phyloP scores from a whole-genome alignment of 768 basidiomycete species.

The Boletus edulis region DNA sequence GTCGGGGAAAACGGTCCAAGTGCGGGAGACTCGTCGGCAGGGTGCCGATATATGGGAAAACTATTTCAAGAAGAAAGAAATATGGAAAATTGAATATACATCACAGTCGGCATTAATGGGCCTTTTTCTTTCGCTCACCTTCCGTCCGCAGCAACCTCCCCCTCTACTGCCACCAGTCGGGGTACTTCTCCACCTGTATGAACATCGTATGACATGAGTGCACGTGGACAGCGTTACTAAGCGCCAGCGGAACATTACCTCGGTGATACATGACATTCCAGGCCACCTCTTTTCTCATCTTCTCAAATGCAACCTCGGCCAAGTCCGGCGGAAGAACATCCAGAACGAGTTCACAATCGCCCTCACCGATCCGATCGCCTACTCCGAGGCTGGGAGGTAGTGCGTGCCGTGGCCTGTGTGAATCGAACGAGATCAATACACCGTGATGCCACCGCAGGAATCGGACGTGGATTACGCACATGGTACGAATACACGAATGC shows the following conservation, averaged over 20 bases:
- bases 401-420: slow-evolving; percentile 19
- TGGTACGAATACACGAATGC: slow-evolving; percentile 1
- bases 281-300: slow-evolving; percentile 58
- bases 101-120: slow-evolving; percentile 9
- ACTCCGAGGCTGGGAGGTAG: slow-evolving; percentile 28
- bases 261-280: slow-evolving; percentile 77
- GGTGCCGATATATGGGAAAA: slow-evolving; percentile 80
- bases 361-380: slow-evolving; percentile 56
- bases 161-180: slow-evolving; percentile 60
- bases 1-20: slow-evolving; percentile 67
- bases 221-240: not conserved
- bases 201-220: slow-evolving; percentile 2
- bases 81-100: not conserved
- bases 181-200: slow-evolving; percentile 71
- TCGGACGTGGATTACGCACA: slow-evolving; percentile 12
- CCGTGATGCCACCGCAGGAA: not conserved
- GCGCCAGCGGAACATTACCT: slow-evolving; percentile 39
- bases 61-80: slow-evolving; percentile 31
- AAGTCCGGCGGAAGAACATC: slow-evolving; percentile 58
- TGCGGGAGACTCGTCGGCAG: slow-evolving; percentile 74
- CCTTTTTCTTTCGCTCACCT: slow-evolving; percentile 35
- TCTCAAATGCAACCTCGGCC: slow-evolving; percentile 55
- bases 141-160: slow-evolving; percentile 48
- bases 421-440: slow-evolving; percentile 1
- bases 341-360: slow-evolving; percentile 62